Conservation (phyloP, 2,329 filamentous ascomycete genomes). For the Alternaria brassicae region DNA sequence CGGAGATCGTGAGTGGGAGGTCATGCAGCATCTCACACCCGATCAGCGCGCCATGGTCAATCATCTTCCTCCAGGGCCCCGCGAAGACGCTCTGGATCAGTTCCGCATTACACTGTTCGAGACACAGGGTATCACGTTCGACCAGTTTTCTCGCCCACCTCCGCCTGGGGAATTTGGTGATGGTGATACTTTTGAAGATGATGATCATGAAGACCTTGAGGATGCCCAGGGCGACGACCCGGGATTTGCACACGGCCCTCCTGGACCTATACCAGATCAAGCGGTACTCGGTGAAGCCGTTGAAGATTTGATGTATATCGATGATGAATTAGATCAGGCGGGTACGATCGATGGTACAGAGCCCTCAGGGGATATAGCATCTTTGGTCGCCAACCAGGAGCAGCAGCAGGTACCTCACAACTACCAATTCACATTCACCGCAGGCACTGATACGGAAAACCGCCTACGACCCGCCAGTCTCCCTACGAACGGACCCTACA, state of each 20-base stretch:
- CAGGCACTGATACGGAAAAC: background rate
- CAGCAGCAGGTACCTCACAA: background rate
- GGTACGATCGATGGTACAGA: background rate
- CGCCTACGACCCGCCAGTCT: background rate
- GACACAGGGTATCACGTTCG: slow-evolving; percentile 20
- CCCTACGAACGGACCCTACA: background rate
- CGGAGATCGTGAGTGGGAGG: slow-evolving; percentile 15
- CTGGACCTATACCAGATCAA: background rate
- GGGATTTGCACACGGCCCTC: background rate
- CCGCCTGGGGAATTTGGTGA: background rate
- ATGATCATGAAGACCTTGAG: background rate
- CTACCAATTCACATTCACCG: background rate
- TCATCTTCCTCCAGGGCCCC: slow-evolving; percentile 11
- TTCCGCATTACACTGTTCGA: slow-evolving; percentile 30
- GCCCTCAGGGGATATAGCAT: background rate
- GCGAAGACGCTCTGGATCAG: slow-evolving; percentile 24
- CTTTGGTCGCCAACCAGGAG: background rate
- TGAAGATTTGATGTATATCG: background rate
- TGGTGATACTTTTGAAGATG: background rate
- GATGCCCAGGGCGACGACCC: background rate
- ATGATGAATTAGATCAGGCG: background rate
- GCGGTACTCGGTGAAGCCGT: background rate
- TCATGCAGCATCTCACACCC: slow-evolving; percentile 25
- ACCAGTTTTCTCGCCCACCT: background rate
- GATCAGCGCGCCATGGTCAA: slow-evolving; percentile 19